phyloP scores from a whole-genome alignment of 306 rosid genomes.

The Pterocarpus macrocarpus region DNA sequence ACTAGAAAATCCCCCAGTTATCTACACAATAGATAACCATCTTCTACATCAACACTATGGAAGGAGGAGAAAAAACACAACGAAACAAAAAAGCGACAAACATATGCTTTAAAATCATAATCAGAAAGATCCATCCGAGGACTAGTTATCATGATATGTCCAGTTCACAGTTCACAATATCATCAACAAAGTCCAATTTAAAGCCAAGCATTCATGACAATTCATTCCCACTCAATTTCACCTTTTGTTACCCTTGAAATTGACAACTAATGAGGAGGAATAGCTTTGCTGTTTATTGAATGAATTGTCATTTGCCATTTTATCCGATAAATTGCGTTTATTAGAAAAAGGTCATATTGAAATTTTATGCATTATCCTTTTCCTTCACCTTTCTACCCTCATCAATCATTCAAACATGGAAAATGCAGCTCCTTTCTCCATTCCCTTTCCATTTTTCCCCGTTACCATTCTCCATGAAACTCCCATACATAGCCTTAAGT shows the following conservation, averaged over 20 bases:
- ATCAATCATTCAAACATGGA: not conserved
- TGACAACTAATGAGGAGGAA: too few species aligned
- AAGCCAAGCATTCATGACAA: too few species aligned
- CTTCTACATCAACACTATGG: not conserved
- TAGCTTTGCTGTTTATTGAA: not conserved
- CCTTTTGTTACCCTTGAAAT: too few species aligned
- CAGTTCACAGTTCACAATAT: too few species aligned
- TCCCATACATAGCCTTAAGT: not conserved
- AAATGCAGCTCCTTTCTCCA: not conserved
- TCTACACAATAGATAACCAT: constrained; percentile 7
- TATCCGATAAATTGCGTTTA: not conserved
- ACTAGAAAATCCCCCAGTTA: not conserved
- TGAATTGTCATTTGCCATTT: not conserved
- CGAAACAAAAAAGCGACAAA: not conserved
- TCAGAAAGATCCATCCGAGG: too few species aligned
- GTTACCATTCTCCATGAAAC: not conserved
- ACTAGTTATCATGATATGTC: too few species aligned
- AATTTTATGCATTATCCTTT: not conserved
- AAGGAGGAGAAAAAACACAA: not conserved
- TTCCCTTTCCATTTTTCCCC: not conserved
- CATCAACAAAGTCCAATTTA: too few species aligned
- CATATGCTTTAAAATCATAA: not conserved
- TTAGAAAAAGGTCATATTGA: not conserved
- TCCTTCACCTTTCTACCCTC: not conserved
- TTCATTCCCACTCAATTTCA: too few species aligned